phyloP scores from a whole-genome alignment of 1,284 basidiomycete species.

The Sanghuangporus weigelae region DNA sequence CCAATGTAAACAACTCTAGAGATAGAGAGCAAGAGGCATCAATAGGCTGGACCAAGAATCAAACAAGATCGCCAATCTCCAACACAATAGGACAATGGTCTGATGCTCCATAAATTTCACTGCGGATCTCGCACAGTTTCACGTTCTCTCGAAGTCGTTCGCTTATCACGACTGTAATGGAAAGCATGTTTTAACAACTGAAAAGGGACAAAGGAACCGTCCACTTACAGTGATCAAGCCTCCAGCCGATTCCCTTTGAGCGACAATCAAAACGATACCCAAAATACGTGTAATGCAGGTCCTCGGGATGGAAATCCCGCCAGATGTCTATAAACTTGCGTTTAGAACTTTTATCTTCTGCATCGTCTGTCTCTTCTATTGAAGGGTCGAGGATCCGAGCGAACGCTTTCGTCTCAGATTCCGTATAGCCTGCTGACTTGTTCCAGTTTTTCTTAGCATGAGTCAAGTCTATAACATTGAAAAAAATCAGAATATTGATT shows the following conservation, averaged over 20 bases:
- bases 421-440: conserved; percentile 75
- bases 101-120: conserved; percentile 81
- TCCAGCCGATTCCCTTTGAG: conserved; percentile 80
- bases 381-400: conserved; percentile 56
- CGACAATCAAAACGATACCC: conserved; percentile 82
- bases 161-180: conserved; percentile 58
- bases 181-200: conserved; percentile 8
- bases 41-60: background rate
- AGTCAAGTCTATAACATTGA: conserved; percentile 46
- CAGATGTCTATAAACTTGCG: conserved; percentile 74
- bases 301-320: conserved; percentile 69
- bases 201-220: conserved; percentile 1
- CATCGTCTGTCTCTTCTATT: conserved; percentile 22
- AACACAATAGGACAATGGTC: conserved; percentile 80
- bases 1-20: background rate
- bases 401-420: conserved; percentile 71
- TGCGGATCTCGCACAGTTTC: conserved; percentile 75
- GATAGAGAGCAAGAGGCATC: background rate
- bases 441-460: conserved; percentile 73
- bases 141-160: conserved; percentile 58
- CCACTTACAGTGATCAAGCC: conserved; percentile 78
- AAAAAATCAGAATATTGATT: background rate
- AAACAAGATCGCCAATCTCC: conserved; percentile 40
- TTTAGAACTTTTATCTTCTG: conserved; percentile 21
- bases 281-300: conserved; percentile 77